Base-by-base conservation (phyloP, 202 grass and related monocot genomes). In the Schoenoplectus triqueter region DNA sequence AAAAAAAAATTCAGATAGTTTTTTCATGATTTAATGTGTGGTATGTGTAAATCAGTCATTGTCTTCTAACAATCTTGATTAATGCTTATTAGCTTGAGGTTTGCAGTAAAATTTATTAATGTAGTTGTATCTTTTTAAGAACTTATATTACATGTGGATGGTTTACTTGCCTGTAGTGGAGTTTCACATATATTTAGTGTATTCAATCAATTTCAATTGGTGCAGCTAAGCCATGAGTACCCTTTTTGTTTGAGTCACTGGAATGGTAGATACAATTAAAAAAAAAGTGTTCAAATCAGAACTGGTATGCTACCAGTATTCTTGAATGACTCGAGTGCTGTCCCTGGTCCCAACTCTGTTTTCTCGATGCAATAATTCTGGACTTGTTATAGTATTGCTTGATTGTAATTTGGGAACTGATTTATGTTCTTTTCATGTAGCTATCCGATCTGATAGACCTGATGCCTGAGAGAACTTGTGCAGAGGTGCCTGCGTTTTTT, bases 391-490 rank as follows among this genome's bases (percentile, higher is more conserved):
- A 7, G 31, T 71, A 84, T 45, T 64, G 31, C 39, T 48, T 63
- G 17, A 52, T 60, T 39, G 15, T 80, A 51, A 78, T 51, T 79
- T 14, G 11, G 4, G 52, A 61, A 81, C 42, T 81, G 11, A 66
- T 81, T 21, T 67, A 50, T 46, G 70, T 86, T 59, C 10, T 19
- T 57, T 71, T 64, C 3, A 67, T 92, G 11, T 77, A 97, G 94
- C 88, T 86, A 13, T 97, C 74, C 89, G 91, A 88, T 84, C 91
- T 3, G 91, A 97, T 64, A 5, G 5, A 7, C 60, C 69, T 84
- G 79, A 90, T 18, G 94, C 86, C 18, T 93, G 76, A 91, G 85
- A 86, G 78, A 62, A 51, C 80, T 85, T 85, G 81, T 69, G 66
- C 83, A 81, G 52, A 80, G 87, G 77, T 31, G 31, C 15, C 8